Conservation (phyloP, 176 grass and related monocot genomes). For the Carex littledalei region DNA sequence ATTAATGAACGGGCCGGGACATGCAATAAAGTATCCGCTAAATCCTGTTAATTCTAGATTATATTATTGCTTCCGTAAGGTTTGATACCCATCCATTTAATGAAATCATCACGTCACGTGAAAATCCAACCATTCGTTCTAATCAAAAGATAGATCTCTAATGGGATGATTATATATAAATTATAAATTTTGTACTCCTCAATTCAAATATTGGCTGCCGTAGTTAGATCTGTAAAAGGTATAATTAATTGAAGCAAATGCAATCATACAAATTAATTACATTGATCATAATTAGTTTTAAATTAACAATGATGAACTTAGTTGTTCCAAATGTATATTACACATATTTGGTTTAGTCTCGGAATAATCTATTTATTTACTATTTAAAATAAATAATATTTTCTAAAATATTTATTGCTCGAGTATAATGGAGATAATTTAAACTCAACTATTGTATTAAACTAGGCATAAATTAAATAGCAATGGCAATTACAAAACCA, state of each 20-base stretch:
- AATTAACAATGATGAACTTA: background rate
- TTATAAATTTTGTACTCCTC: background rate
- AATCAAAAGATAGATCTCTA: background rate
- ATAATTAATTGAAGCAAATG: background rate
- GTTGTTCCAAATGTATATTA: background rate
- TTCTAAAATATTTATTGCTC: background rate
- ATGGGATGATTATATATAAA: background rate
- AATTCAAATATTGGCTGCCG: background rate
- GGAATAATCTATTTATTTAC: background rate
- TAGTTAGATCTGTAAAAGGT: background rate
- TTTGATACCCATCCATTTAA: background rate
- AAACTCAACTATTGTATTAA: background rate
- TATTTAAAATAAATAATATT: background rate
- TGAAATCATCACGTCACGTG: background rate
- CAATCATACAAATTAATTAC: background rate
- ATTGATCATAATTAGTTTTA: background rate
- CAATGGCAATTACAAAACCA: background rate
- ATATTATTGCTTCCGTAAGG: constrained; percentile 19
- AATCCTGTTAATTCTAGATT: background rate
- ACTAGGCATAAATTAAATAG: background rate
- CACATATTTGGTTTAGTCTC: background rate
- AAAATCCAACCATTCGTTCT: background rate
- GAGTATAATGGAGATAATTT: background rate
- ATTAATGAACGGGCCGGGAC: background rate
- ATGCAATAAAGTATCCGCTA: background rate